These are phyloP conservation scores for Phytophthora pseudosyringae DNA, from an alignment of 352 stramenopile species.

Conservation along the genomic window DNA sequence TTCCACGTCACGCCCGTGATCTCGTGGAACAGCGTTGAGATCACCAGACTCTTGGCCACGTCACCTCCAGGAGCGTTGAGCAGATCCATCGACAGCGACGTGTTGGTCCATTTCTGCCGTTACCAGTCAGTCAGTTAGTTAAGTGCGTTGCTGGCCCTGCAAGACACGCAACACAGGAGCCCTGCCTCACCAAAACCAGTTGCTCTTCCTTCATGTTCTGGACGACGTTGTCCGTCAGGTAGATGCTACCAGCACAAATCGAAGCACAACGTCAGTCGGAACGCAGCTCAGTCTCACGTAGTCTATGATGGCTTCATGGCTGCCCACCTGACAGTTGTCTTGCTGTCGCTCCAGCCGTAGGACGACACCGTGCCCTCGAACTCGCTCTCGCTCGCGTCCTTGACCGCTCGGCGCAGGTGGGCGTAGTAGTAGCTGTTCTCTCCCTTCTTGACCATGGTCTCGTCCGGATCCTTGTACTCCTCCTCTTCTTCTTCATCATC, in stretches of 20 bases:
- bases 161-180: constrained; percentile 2
- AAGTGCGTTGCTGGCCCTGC: not conserved
- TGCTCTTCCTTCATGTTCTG: constrained; percentile 62
- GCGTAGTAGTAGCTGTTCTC: constrained; percentile 90
- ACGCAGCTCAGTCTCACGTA: too few species aligned
- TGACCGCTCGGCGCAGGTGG: constrained; percentile 35
- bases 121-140: constrained; percentile 6
- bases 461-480: constrained; percentile 51
- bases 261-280: not conserved
- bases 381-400: constrained; percentile 26
- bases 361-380: constrained; percentile 71
- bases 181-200: constrained; percentile 59
- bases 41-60: constrained; percentile 70
- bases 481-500: constrained; percentile 18
- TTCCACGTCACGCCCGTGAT: constrained; percentile 76
- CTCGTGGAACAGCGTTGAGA: constrained; percentile 70
- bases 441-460: constrained; percentile 73
- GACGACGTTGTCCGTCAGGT: constrained; percentile 67
- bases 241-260: constrained; percentile 56
- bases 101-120: constrained; percentile 78
- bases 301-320: not conserved
- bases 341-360: constrained; percentile 83
- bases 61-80: constrained; percentile 44
- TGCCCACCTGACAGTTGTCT: constrained; percentile 65
- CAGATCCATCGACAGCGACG: constrained; percentile 78